Percentiles rank a stretch among this genome's conserved stretches.
Evolutionary conservation across 805 yeast genomes (phyloP).

Genomic region (Kodamaea nitidulidarum): DNA sequence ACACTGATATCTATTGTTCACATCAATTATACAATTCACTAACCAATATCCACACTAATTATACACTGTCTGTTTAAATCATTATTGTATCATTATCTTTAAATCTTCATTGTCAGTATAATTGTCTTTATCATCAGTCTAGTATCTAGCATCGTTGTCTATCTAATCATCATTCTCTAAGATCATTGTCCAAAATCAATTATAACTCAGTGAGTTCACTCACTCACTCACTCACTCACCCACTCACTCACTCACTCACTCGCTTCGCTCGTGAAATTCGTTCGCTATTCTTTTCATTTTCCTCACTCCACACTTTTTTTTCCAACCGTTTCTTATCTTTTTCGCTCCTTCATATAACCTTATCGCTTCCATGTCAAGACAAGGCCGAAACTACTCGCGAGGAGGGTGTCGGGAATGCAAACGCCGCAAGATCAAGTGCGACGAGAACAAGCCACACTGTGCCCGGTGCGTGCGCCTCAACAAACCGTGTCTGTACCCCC

Average conservation of each 20-base stretch:
- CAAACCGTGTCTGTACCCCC: conserved; percentile 34
- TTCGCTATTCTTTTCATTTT: too few relatives aligned
- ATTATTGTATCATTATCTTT: neutral
- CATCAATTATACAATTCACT: neutral
- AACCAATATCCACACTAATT: too few relatives aligned
- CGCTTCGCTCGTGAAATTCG: too few relatives aligned
- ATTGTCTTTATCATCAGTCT: neutral
- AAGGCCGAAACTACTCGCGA: conserved; percentile 26
- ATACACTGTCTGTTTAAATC: neutral
- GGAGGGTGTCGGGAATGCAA: conserved; percentile 43
- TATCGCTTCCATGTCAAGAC: neutral
- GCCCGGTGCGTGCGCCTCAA: conserved; percentile 30
- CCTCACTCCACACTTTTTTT: neutral
- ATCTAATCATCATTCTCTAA: too few relatives aligned
- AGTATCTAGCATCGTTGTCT: too few relatives aligned
- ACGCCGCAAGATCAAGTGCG: conserved; percentile 41
- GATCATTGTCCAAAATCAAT: too few relatives aligned
- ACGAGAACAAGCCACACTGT: conserved; percentile 31
- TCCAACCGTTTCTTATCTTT: neutral
- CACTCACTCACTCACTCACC: too few relatives aligned
- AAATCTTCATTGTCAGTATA: too few relatives aligned
- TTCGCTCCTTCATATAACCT: too few relatives aligned
- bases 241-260: too few relatives aligned
- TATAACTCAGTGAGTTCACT: too few relatives aligned
- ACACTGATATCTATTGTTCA: too few relatives aligned